Evolutionary conservation across 371 early-diverging fungal species (phyloP).

Genomic region (Rhizopus delemar): DNA sequence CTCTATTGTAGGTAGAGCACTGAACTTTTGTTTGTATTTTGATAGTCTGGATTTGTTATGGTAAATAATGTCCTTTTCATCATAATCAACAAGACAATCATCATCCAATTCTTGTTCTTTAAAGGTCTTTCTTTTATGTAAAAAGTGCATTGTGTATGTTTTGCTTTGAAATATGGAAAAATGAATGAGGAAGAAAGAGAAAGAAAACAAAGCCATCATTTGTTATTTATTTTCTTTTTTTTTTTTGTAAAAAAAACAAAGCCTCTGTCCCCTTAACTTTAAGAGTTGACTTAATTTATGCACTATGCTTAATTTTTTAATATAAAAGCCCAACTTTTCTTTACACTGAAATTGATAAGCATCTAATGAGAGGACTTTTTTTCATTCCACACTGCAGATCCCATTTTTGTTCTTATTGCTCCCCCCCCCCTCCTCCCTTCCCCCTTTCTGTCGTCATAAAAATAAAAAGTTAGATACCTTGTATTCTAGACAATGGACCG

Average conservation of each 20-base stretch:
- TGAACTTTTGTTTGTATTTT: neutral
- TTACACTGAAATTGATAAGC: too few relatives aligned
- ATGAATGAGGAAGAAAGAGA: neutral
- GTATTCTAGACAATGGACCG: too few relatives aligned
- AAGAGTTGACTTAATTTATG: neutral
- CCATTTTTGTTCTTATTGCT: too few relatives aligned
- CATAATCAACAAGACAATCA: conserved; percentile 19
- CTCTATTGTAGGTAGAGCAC: conserved; percentile 1
- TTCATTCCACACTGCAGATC: too few relatives aligned
- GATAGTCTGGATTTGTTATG: conserved; percentile 1
- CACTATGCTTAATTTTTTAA: neutral
- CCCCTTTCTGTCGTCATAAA: too few relatives aligned
- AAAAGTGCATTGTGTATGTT: conserved; percentile 1
- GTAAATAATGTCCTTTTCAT: conserved; percentile 8
- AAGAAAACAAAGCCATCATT: neutral
- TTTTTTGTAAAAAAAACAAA: neutral
- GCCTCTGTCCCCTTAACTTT: neutral
- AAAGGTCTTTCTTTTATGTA: neutral
- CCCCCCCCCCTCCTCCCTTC: too few relatives aligned
- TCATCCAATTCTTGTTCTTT: conserved; percentile 10
- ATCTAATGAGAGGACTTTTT: too few relatives aligned
- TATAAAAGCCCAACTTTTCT: too few relatives aligned
- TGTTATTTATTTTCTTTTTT: neutral
- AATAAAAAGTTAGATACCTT: too few relatives aligned
- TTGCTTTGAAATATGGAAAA: neutral